Evolutionary conservation across 1,284 basidiomycete species (phyloP), one percentile per base, ranked within the genome.

Genomic region (Boletus semigastroideus): DNA sequence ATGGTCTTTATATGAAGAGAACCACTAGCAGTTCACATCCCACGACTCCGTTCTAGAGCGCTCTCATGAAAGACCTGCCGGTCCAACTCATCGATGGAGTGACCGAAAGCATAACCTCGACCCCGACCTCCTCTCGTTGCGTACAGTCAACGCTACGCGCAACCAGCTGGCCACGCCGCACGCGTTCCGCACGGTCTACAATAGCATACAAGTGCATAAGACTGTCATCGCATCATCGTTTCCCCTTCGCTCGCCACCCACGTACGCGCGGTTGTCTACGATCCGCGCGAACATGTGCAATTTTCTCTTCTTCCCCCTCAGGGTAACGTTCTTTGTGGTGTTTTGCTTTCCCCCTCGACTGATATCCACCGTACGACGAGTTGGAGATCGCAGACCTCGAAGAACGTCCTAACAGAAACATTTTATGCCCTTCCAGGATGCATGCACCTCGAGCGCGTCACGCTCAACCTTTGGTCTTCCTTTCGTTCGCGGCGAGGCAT

Each of bases 381-480:
- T 45, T 60, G 17, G 68, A 67, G 43, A 59, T 71, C 2, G 66
- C 64, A 7, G 69, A 71, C 4, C 67, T 67, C 3, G 65, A 67
- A 34, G 65, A 70, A n/a, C 3, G 56, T 43, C 11, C 61, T 67
- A 25, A 66, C 60, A 19, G 65, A 71, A 19, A 51, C 62, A 1
- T 62, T 67, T 14, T 66, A 58, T 34, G 41, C 62, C 3, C 51
- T 67, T 1, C n/a, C 58, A 5, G 42, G 39, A n/a, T 59, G 70
- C 42, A 50, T 53, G 46, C 59, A 53, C 30, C 60, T 67, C 5
- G 49, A 58, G 38, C 52, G 49, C 4, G 46, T 67, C 17, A 44
- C 48, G 11, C 60, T 70, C 46, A 68, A 61, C 47, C 71, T 67
- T 38, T 67, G 65, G 65, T 68, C 65, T 5, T 67, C 66, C 0